Conservation (phyloP, 2,329 filamentous ascomycete species). For the Lecanoromycetidae sp. region DNA sequence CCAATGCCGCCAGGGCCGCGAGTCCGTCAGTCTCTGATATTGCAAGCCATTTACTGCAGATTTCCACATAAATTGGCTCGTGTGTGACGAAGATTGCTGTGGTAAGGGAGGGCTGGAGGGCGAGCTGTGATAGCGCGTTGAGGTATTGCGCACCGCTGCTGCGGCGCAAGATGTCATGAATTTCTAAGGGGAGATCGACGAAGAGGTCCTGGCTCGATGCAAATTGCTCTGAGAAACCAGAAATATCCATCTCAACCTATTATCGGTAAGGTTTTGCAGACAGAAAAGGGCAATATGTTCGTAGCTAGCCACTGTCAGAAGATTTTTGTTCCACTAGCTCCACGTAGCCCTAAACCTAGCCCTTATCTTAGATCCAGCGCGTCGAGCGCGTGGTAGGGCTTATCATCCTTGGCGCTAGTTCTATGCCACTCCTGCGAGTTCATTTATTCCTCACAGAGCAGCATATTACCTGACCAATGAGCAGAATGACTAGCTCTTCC, state of each 20-base stretch:
- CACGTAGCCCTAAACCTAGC: no score
- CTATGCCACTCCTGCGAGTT: background rate
- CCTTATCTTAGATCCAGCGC: no score
- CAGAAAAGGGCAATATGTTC: no score
- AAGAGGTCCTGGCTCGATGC: conserved; percentile 41
- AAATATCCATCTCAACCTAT: conserved; percentile 10
- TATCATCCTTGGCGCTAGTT: no score
- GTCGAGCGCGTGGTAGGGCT: no score
- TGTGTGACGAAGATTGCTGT: conserved; percentile 63
- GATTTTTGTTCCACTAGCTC: no score
- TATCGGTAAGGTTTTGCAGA: background rate
- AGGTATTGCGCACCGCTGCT: conserved; percentile 55
- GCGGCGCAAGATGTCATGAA: conserved; percentile 54
- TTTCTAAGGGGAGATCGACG: conserved; percentile 54
- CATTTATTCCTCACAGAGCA: background rate
- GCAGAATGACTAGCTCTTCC: conserved; percentile 11
- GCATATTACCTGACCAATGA: background rate
- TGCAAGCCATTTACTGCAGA: conserved; percentile 65
- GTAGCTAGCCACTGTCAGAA: no score
- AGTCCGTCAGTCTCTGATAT: conserved; percentile 24
- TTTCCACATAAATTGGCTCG: conserved; percentile 63
- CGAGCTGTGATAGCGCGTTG: conserved; percentile 55
- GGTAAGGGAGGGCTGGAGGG: conserved; percentile 58
- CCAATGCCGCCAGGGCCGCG: conserved; percentile 56
- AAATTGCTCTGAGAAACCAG: conserved; percentile 4